Conservation (phyloP, 2,329 filamentous ascomycete species). For the Penicillium sp. region DNA sequence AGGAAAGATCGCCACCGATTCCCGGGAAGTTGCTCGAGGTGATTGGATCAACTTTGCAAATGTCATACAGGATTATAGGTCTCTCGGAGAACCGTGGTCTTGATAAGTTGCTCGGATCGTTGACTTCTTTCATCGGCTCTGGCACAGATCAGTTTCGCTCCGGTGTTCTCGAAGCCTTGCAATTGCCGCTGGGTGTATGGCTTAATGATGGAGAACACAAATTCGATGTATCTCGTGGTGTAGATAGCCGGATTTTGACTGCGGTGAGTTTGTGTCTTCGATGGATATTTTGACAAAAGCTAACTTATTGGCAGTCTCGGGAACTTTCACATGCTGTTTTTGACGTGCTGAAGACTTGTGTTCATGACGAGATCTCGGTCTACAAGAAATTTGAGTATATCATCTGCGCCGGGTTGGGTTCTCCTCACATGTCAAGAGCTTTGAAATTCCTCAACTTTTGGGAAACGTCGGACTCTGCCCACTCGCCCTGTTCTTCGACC, state of each 20-base stretch:
- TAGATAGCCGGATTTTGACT: constrained; percentile 31
- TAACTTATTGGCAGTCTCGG: constrained; percentile 30
- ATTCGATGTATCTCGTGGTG: constrained; percentile 25
- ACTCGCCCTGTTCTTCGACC: constrained; percentile 55
- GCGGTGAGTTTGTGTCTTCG: constrained; percentile 29
- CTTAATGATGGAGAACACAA: constrained; percentile 31
- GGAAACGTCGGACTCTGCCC: constrained; percentile 62
- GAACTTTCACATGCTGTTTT: constrained; percentile 30
- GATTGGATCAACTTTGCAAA: constrained; percentile 50
- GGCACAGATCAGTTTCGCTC: constrained; percentile 51
- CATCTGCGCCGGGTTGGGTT: constrained; percentile 52
- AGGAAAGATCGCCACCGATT: constrained; percentile 7
- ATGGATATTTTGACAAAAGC: constrained; percentile 1
- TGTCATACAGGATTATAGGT: constrained; percentile 51
- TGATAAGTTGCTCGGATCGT: constrained; percentile 50
- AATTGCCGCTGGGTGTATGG: constrained; percentile 42
- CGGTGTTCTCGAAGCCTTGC: constrained; percentile 56
- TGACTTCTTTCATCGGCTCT: constrained; percentile 51
- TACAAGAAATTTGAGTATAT: constrained; percentile 52
- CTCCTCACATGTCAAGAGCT: constrained; percentile 48
- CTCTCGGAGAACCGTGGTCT: constrained; percentile 39
- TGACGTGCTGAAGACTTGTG: constrained; percentile 29
- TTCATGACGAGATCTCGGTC: constrained; percentile 28
- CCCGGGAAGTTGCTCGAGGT: constrained; percentile 60
- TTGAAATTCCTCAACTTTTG: constrained; percentile 58